phyloP scores from a whole-genome alignment of 2,329 filamentous ascomycete genomes.

The Periconia sp. region DNA sequence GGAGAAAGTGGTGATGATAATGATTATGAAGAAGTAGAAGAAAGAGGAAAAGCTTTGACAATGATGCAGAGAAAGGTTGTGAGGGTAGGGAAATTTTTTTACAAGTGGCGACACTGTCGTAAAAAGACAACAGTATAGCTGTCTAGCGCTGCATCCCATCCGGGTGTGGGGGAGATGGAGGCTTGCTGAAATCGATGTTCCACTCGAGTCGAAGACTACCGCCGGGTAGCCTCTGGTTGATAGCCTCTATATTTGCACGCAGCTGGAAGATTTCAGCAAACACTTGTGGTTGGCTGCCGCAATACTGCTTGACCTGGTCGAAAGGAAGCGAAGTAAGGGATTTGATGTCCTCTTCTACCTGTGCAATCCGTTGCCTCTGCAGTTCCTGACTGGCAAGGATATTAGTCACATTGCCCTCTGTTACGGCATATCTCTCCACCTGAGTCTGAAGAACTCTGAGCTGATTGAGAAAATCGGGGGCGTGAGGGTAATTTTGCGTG shows the following conservation, averaged over 20 bases:
- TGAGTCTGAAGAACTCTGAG: background rate
- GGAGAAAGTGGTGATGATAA: too few species aligned
- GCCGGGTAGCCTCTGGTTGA: background rate
- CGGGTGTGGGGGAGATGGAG: background rate
- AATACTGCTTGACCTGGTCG: background rate
- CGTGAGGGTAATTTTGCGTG: slow-evolving; percentile 12
- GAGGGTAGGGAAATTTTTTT: too few species aligned
- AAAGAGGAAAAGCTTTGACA: too few species aligned
- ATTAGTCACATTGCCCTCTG: background rate
- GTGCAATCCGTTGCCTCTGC: background rate
- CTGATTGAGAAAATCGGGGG: background rate
- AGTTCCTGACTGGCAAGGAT: background rate
- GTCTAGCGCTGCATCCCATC: too few species aligned
- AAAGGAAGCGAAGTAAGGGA: background rate
- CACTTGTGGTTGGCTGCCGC: background rate
- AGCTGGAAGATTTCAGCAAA: background rate
- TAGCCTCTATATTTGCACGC: background rate
- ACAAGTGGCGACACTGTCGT: too few species aligned
- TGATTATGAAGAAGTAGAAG: too few species aligned
- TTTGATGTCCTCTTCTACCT: background rate
- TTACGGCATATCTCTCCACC: background rate
- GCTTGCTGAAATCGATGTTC: background rate
- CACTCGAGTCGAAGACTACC: background rate
- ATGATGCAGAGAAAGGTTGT: too few species aligned
- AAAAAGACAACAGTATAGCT: too few species aligned